phyloP scores from a whole-genome alignment of 768 basidiomycete genomes.

The Termitomyces sp. region DNA sequence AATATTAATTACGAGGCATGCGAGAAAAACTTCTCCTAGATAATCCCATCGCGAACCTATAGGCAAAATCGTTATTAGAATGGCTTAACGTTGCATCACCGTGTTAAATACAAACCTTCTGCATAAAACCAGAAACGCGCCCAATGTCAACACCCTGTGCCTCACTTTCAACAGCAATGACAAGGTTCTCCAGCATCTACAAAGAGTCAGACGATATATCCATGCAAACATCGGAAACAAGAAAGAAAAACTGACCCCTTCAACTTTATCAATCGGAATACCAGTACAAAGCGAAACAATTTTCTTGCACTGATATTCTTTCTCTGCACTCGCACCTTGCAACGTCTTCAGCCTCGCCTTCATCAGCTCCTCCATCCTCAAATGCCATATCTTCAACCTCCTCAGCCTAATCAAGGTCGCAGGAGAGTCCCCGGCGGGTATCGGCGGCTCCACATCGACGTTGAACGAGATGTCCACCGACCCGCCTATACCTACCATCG shows the following conservation, averaged over 20 bases:
- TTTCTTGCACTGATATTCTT: conserved; percentile 88
- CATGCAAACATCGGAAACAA: neutral
- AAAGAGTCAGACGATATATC: conserved; percentile 6
- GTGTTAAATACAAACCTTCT: conserved; percentile 52
- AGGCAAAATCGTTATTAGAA: neutral
- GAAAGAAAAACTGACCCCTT: conserved; percentile 59
- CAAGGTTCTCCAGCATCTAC: conserved; percentile 81
- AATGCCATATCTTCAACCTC: conserved; percentile 81
- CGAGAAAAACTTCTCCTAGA: conserved; percentile 25
- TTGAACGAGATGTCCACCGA: conserved; percentile 61
- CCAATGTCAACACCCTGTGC: conserved; percentile 77
- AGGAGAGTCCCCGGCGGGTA: conserved; percentile 57
- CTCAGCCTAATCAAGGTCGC: conserved; percentile 67
- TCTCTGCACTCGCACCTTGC: conserved; percentile 81
- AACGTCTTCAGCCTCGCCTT: conserved; percentile 63
- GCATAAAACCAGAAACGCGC: conserved; percentile 88
- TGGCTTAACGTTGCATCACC: neutral
- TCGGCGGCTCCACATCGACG: conserved; percentile 69
- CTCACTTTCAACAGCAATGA: conserved; percentile 88
- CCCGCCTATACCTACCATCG: conserved; percentile 61
- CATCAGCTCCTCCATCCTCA: conserved; percentile 72
- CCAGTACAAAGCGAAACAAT: conserved; percentile 88
- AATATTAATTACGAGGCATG: neutral
- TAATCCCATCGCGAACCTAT: conserved; percentile 61
- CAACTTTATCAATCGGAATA: conserved; percentile 83